These are phyloP conservation scores for Gonium pectorale DNA, from an alignment of 139 green algal species.

Conservation along the genomic window DNA sequence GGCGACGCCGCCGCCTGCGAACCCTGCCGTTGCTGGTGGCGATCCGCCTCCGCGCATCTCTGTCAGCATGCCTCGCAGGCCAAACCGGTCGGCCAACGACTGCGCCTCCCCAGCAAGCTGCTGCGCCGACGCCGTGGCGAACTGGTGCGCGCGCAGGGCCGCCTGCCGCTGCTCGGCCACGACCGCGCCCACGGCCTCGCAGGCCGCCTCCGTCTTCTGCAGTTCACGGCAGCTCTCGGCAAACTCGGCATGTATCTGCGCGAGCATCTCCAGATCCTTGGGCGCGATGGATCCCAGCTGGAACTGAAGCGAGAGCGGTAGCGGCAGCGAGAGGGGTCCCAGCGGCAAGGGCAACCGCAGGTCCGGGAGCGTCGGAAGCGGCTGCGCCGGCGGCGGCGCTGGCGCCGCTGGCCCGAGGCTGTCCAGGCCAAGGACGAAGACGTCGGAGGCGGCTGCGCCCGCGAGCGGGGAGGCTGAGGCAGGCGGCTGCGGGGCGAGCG, in stretches of 20 bases:
- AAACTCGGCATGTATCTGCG: not conserved
- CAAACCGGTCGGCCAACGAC: not conserved
- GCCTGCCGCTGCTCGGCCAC: constrained; percentile 3
- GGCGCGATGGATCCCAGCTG: not conserved
- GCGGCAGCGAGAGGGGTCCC: not conserved
- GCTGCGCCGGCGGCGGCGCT: not conserved
- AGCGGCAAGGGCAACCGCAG: not conserved
- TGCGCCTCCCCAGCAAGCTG: constrained; percentile 1
- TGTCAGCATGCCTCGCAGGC: not conserved
- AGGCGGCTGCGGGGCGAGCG: no score
- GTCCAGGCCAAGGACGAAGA: no score
- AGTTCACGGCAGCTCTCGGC: constrained; percentile 7
- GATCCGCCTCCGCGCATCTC: not conserved
- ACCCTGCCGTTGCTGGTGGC: no score
- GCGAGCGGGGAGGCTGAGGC: no score
- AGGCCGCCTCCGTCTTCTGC: not conserved
- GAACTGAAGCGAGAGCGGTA: not conserved
- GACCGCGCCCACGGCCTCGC: not conserved
- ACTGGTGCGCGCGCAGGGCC: not conserved
- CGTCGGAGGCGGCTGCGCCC: not conserved
- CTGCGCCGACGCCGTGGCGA: not conserved
- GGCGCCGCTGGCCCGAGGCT: not conserved
- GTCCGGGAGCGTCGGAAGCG: not conserved
- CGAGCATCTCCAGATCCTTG: not conserved
- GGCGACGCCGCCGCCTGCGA: no score